These are phyloP conservation scores for Neonectria magnoliae DNA, from an alignment of 2,329 filamentous ascomycete species.

Conservation along the genomic window DNA sequence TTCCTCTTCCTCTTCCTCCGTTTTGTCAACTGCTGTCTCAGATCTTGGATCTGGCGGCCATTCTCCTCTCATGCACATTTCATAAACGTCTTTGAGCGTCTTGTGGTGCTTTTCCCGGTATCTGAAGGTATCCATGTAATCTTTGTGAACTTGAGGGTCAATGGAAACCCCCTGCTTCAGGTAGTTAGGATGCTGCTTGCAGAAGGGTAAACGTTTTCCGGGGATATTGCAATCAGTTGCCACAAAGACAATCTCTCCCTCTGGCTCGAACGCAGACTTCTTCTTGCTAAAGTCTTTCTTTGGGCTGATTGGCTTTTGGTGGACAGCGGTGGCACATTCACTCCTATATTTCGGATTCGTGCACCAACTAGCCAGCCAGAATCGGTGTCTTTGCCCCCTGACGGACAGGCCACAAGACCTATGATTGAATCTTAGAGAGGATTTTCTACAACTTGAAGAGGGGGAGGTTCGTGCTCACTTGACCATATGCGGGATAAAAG, in stretches of 20 bases:
- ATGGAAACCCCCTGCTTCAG: conserved; percentile 5
- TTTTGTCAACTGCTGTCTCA: not conserved
- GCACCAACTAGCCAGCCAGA: not conserved
- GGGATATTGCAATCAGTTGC: conserved; percentile 4
- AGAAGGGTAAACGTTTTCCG: not conserved
- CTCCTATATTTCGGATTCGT: not conserved
- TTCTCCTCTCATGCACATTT: not conserved
- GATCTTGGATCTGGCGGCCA: not conserved
- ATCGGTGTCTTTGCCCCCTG: not conserved
- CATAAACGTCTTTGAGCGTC: not conserved
- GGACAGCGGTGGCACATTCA: not conserved
- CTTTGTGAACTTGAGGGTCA: not conserved
- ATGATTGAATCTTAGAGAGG: not conserved
- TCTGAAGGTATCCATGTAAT: not conserved
- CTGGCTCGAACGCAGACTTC: not conserved
- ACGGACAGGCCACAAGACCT: conserved; percentile 5
- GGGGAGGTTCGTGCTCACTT: not conserved
- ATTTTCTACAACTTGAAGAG: too few species aligned
- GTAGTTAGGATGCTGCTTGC: conserved; percentile 16
- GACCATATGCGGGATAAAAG: conserved; percentile 8
- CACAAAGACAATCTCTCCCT: conserved; percentile 12
- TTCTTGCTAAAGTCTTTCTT: not conserved
- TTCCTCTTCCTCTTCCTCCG: not conserved
- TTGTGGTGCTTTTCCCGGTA: not conserved
- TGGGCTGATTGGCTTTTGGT: not conserved